phyloP scores from a whole-genome alignment of 345 rosid genomes.

The Citrus cavaleriei region DNA sequence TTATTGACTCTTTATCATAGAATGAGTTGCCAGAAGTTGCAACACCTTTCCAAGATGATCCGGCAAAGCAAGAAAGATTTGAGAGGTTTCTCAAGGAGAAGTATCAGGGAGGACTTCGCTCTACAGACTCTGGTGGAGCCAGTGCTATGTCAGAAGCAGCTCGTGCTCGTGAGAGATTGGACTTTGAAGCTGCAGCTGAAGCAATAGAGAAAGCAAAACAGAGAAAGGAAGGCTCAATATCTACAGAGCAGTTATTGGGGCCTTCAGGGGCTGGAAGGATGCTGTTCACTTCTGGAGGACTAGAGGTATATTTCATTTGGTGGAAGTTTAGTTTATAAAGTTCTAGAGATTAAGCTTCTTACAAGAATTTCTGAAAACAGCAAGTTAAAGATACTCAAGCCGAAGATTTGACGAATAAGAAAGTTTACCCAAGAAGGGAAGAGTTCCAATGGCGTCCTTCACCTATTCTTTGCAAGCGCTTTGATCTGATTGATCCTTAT shows the following conservation, averaged over 20 bases:
- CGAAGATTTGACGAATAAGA: slow-evolving; percentile 42
- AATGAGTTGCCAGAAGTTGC: slow-evolving; percentile 51
- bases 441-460: slow-evolving; percentile 97
- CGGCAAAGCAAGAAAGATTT: slow-evolving; percentile 85
- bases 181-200: slow-evolving; percentile 95
- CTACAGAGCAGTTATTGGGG: slow-evolving; percentile 40
- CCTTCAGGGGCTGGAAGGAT: slow-evolving; percentile 49
- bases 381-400: slow-evolving; percentile 42
- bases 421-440: slow-evolving; percentile 68
- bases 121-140: slow-evolving; percentile 45
- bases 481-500: slow-evolving; percentile 90
- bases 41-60: slow-evolving; percentile 85
- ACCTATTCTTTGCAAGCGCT: slow-evolving; percentile 87
- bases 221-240: slow-evolving; percentile 42
- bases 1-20: slow-evolving; percentile 31
- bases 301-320: slow-evolving; percentile 49
- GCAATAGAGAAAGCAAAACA: slow-evolving; percentile 73
- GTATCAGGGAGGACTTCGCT: slow-evolving; percentile 87
- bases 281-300: slow-evolving; percentile 75
- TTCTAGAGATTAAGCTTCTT: slow-evolving; percentile 9
- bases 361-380: slow-evolving; percentile 39
- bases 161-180: slow-evolving; percentile 94
- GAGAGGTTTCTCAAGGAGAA: slow-evolving; percentile 91
- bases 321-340: slow-evolving; percentile 7
- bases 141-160: slow-evolving; percentile 76